These are phyloP conservation scores for Leonotis leonurus DNA, from an alignment of 257 asterid genomes.

Conservation along the genomic window DNA sequence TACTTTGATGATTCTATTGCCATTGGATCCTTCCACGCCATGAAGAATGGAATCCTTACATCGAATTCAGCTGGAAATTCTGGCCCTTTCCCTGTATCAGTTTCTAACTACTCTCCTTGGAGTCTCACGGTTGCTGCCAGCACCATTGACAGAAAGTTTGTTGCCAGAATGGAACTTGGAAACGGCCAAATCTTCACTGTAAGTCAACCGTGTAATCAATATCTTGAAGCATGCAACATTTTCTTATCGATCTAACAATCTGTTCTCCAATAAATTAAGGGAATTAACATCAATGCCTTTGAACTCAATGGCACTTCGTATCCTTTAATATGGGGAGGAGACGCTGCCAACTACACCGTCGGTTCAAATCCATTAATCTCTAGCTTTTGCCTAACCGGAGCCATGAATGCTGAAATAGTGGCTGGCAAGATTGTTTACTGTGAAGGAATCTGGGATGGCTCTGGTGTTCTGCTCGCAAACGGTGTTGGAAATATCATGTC, in stretches of 20 bases:
- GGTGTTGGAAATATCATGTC: slow-evolving; percentile 37
- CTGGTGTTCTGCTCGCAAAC: slow-evolving; percentile 25
- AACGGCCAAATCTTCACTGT: slow-evolving; percentile 37
- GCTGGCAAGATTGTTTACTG: slow-evolving; percentile 42
- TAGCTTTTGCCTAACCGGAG: slow-evolving; percentile 14
- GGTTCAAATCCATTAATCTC: slow-evolving; percentile 34
- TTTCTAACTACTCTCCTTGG: slow-evolving; percentile 51
- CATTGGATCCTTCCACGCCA: slow-evolving; percentile 69
- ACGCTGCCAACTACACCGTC: slow-evolving; percentile 48
- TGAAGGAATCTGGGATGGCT: slow-evolving; percentile 33
- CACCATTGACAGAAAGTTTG: slow-evolving; percentile 50
- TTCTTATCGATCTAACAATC: background rate
- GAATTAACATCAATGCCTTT: slow-evolving; percentile 48
- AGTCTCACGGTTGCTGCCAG: slow-evolving; percentile 64
- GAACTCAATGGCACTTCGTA: slow-evolving; percentile 34
- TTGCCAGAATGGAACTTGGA: slow-evolving; percentile 48
- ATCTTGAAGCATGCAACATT: background rate
- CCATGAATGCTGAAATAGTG: slow-evolving; percentile 34
- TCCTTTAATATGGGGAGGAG: slow-evolving; percentile 71
- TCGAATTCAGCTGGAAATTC: slow-evolving; percentile 57
- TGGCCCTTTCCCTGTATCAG: slow-evolving; percentile 40
- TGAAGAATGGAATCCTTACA: slow-evolving; percentile 58
- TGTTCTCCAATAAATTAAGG: slow-evolving; percentile 31
- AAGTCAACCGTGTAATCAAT: background rate
- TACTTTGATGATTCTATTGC: slow-evolving; percentile 60